Evolutionary conservation across 2,329 filamentous ascomycete genomes (phyloP), one percentile per base, ranked within the genome.

Genomic region (Cladobotryum protrusum): DNA sequence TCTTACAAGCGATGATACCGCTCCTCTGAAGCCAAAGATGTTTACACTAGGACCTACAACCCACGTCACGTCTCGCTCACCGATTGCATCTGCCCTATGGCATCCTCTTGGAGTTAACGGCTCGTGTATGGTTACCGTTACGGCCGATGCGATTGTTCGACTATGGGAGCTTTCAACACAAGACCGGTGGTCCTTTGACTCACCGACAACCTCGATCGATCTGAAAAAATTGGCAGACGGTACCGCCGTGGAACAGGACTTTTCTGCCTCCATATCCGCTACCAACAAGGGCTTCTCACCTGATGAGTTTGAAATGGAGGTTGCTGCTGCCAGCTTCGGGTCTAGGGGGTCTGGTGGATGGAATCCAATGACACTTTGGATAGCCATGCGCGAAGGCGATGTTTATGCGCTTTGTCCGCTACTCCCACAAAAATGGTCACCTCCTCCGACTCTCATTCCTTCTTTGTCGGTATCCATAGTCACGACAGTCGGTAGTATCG

Each of bases 301-400:
- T 0, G 91, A 97, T 64, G 82, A 81, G 2, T 85, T 95, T 52
- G 91, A 97, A 64, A 95, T 99, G 85, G 88, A 96, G 62, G 89
- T 95, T 18, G 89, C 90, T 4, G 85, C 91, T 2, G 90, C 91
- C 45, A 88, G 84, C 64, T 99, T 99, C 70, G 74, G 78, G 34
- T 73, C 72, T 12, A 75, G 77, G 55, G 75, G 74, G 34, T 79
- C 80, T 6, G 92, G 90, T 13, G 90, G 90, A 48, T 99, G 93
- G 93, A 87, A 90, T 7, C 83, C 91, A 9, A 96, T 96, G 87
- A 97, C 93, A 0, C 75, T 99, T 11, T 99, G 92, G 89, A 74
- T 97, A 46, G 90, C 91, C n/a, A 99, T 96, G 87, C 82, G 83
- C 35, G 87, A 89, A 52, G 93, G 93, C 3, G 91, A 96, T 62